phyloP scores from a whole-genome alignment of 2,329 filamentous ascomycete species.

The Pestalotiopsis sp. region DNA sequence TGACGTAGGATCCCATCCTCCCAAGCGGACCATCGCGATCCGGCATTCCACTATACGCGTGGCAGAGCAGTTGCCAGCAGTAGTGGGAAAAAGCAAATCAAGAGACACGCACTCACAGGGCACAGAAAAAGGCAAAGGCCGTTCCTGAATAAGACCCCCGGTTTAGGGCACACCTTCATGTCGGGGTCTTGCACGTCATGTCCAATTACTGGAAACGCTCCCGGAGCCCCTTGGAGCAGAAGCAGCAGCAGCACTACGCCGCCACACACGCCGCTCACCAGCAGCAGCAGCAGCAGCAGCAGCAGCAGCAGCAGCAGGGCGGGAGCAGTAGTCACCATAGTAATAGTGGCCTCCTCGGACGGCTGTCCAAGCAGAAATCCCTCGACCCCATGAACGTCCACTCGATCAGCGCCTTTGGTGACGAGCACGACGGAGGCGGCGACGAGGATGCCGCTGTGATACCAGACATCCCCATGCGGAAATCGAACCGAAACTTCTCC shows the following conservation, averaged over 20 bases:
- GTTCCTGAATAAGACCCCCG: neutral
- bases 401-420: constrained; percentile 13
- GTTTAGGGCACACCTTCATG: neutral
- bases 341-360: neutral
- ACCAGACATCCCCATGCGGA: constrained; percentile 16
- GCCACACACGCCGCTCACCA: neutral
- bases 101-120: too few species aligned
- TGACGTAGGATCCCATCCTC: neutral
- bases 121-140: neutral
- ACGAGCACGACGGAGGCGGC: neutral
- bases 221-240: neutral
- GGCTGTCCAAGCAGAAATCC: neutral
- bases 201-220: neutral
- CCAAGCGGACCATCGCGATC: neutral
- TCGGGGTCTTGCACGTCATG: neutral
- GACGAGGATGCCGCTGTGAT: constrained; percentile 11
- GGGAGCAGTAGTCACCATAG: neutral
- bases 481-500: constrained; percentile 9
- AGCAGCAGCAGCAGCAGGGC: neutral
- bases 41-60: neutral
- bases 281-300: neutral
- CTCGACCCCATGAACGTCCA: constrained; percentile 6
- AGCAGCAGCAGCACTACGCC: neutral
- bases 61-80: neutral
- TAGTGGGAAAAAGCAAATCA: neutral